Base-by-base conservation (phyloP, 495 filamentous ascomycete species). In the Arthonia radiata region DNA sequence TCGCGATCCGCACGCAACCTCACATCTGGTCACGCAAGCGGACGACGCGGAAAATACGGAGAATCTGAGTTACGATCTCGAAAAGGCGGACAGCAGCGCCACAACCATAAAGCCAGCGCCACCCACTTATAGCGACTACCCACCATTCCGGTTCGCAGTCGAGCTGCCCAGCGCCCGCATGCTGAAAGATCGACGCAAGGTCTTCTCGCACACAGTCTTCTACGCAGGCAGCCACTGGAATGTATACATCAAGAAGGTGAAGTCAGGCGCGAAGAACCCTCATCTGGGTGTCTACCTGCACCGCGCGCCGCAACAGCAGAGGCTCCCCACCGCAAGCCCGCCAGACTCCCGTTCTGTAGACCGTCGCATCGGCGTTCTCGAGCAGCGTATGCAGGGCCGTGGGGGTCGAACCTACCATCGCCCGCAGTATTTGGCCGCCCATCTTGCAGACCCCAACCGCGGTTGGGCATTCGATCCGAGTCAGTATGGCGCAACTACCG, bases 191-290 rank as follows among this genome's bases (percentile, higher is more conserved):
- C 63, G 61, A 44, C 67, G 65, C 35, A 41, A 63, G 4, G 59
- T 67, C 2, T 67, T 64, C 33, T 60, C 56, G 12, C 57, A 58
- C 16, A 67, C 63, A 4, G 62, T 67, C n/a, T 67, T 63, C 36
- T 67, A 67, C 32, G 63, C 62, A 10, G 62, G 62, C 11, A 56
- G 49, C 18, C 46, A 63, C 15, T 67, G 62, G 62, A 67, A 67
- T 28, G 56, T 67, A 13, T 67, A 67, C 37, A 64, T 67, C 13
- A 63, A 67, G 36, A 66, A 64, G 29, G 58, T 67, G 4, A 52
- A 51, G 5, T 53, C 57, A 1, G 43, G 46, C 5, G 7, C 19
- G 11, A 61, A 61, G 31, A 57, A 53, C 24, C 49, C 56, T 6
- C 62, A 67, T 35, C 43, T 67, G 5, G 62, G 62, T 14, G 61